Evolutionary conservation across 106 monocot genomes (phyloP), one percentile per base, ranked within the genome.

Genomic region (Allium sativum): DNA sequence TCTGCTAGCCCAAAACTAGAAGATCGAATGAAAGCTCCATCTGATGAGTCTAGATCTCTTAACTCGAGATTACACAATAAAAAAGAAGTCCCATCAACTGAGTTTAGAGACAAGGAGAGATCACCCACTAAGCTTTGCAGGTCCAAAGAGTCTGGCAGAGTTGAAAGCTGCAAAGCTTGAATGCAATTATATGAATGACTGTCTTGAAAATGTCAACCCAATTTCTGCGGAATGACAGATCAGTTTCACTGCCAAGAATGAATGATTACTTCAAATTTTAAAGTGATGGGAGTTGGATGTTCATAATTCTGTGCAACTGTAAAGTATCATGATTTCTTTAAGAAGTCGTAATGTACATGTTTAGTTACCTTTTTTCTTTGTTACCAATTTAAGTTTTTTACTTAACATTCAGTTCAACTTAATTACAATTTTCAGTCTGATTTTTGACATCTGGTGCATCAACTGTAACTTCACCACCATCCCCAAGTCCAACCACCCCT

Each of bases 91-190:
- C 81, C 90, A 55, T 42, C 18, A 53, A 69, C 55, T 31, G 31
- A 31, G 31, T 31, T 31, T 31, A 31, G 31, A 31, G 31, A 31
- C 31, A 31, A 5, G 31, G 1, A 31, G 31, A 31, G 31, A 31
- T 31, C 31, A 70, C 48, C 61, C 66, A 12, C 11, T 75, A 46
- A 64, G 78, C 20, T 84, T 93, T 79, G 70, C 83, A 58, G 89
- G 80, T 47, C 93, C 93, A 50, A 93, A 85, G 72, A 85, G 82
- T 58, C 78, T 89, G 65, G 74, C 85, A 59, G 85, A 94, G 74
- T 59, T 94, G 56, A 94, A 79, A 75, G 78, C 73, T 61, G 52
- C 55, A 21, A 93, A 82, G 14, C 31, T 31, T 31, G 31, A 31
- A 31, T 5, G 5, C 31, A 21, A 9, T 57, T 50, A 43, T 17